phyloP scores from a whole-genome alignment of 495 filamentous ascomycete genomes.

The Podospora comata region DNA sequence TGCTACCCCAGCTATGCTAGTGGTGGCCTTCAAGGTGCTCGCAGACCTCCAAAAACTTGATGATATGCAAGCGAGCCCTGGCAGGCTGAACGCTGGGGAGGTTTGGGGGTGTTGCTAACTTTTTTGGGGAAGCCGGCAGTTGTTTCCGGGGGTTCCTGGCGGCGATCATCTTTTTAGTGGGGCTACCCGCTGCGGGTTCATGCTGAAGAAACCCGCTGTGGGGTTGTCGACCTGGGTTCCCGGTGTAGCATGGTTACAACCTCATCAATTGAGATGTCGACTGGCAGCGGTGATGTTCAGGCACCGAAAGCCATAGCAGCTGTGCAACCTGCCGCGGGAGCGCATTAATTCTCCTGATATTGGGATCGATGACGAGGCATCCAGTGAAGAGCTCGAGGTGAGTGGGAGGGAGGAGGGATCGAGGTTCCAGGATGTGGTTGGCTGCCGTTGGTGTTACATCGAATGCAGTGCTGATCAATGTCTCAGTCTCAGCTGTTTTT shows the following conservation, averaged over 20 bases:
- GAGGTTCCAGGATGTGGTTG: background rate
- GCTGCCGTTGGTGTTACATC: background rate
- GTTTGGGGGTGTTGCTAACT: background rate
- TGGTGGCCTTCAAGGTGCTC: background rate
- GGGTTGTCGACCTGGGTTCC: background rate
- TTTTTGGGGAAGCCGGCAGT: background rate
- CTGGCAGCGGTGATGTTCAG: background rate
- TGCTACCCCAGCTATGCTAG: background rate
- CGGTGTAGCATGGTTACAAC: background rate
- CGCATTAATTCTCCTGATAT: background rate
- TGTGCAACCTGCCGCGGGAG: background rate
- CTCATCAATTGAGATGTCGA: background rate
- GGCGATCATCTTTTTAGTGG: background rate
- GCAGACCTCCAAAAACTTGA: background rate
- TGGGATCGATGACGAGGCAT: background rate
- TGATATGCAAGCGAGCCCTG: background rate
- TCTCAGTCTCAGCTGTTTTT: conserved; percentile 15
- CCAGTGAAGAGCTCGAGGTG: background rate
- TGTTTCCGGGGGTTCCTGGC: background rate
- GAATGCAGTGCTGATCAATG: conserved; percentile 14
- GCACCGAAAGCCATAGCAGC: background rate
- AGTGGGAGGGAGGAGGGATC: background rate
- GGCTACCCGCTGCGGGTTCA: background rate
- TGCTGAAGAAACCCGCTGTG: background rate
- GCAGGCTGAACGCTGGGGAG: background rate